phyloP scores from a whole-genome alignment of 73 alveolate genomes.

The Blepharisma japonicum region DNA sequence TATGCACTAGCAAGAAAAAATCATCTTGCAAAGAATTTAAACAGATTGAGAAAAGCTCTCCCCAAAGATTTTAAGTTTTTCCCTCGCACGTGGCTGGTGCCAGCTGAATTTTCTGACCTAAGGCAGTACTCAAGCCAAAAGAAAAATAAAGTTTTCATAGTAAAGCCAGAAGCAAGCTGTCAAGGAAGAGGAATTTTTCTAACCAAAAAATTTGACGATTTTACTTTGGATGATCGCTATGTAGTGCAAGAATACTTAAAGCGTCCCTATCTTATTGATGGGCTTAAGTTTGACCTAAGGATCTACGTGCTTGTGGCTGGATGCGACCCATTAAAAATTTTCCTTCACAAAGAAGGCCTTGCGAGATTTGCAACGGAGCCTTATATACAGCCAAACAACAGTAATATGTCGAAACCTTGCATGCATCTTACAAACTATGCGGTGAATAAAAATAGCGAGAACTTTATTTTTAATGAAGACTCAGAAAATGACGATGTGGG shows the following conservation, averaged over 20 bases:
- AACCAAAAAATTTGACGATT: slow-evolving; percentile 55
- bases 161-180: slow-evolving; percentile 81
- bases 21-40: slow-evolving; percentile 69
- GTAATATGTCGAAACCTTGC: slow-evolving; percentile 60
- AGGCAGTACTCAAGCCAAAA: slow-evolving; percentile 44
- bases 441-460: slow-evolving; percentile 71
- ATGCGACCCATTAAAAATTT: slow-evolving; percentile 87
- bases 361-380: slow-evolving; percentile 80
- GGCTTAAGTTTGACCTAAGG: slow-evolving; percentile 84
- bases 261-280: slow-evolving; percentile 90
- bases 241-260: slow-evolving; percentile 80
- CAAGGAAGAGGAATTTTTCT: slow-evolving; percentile 80
- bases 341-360: slow-evolving; percentile 89
- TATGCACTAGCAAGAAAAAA: slow-evolving; percentile 72
- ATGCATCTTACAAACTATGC: slow-evolving; percentile 95
- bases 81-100: slow-evolving; percentile 75
- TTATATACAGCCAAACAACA: slow-evolving; percentile 59
- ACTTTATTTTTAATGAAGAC: slow-evolving; percentile 61
- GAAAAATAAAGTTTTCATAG: slow-evolving; percentile 67
- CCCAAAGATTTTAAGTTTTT: slow-evolving; percentile 64
- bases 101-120: slow-evolving; percentile 70
- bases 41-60: slow-evolving; percentile 57
- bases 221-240: slow-evolving; percentile 67
- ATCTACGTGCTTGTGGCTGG: slow-evolving; percentile 88
- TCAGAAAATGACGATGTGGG: slow-evolving; percentile 56